Base-by-base conservation (phyloP, 805 yeast genomes). In the Metschnikowia lochheadii region DNA sequence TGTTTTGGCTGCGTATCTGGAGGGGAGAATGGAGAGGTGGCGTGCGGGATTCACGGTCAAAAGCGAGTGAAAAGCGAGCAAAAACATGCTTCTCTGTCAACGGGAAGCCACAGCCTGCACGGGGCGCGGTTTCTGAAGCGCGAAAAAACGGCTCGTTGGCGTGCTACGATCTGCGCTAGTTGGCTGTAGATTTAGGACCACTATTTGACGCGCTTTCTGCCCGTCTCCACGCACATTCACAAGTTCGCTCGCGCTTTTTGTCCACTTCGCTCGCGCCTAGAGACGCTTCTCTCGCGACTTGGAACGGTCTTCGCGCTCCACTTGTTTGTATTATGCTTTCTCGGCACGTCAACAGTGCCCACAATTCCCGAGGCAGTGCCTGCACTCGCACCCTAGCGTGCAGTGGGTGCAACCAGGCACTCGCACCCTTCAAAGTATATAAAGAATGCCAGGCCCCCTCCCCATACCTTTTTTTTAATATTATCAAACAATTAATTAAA, bases 401-500 rank as follows among this genome's bases (percentile, higher is more conserved):
- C 26, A 15, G 44, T 51, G 56, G 55, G 48, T 53, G 56, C 56
- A 53, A 53, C 53, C 55, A 42, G 23, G 23, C 46, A 44, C 46
- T 20, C 40, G 37, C 45, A 13, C 3, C 23, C 44, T 31, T 26
- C 18, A 10, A 26, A 18, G 35, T 36, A 33, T 54, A 54, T 56
- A 56, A 48, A 50, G 44, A 45, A 26, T 43, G 41, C 13, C 20
- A 31, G 37, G 14, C 18, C 50, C 44, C 55, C 42, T 18, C 53
- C 42, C 51, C 44, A 11, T 45, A 53, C 48, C 46, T 50, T 40
- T 33, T 46, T 18, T 13, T 37, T 17, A 11, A 13, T 20, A 56
- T 49, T 42, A 50, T 49, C 49, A 52, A 60, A 50, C 49, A 52
- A 60, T 63, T 48, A 53, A 50, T 59, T 56, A 61, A 80, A 60